These are phyloP conservation scores for Leptomonas pyrrhocoris DNA, from an alignment of 208 protist species.

Conservation along the genomic window DNA sequence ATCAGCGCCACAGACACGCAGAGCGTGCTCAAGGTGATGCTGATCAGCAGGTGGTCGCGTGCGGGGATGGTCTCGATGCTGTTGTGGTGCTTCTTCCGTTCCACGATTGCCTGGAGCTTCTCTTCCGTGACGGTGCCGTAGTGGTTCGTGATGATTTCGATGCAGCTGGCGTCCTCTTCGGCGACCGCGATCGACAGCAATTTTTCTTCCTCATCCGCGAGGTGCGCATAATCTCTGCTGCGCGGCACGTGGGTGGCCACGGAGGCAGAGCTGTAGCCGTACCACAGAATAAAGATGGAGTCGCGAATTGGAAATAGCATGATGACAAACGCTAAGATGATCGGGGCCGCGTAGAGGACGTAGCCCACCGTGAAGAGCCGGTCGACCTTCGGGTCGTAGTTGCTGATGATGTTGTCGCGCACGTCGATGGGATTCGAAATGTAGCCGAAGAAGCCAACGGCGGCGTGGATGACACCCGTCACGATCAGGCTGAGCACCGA, in stretches of 20 bases:
- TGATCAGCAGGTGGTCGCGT: conserved; percentile 68
- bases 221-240: conserved; percentile 41
- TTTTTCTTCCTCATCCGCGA: conserved; percentile 50
- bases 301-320: conserved; percentile 80
- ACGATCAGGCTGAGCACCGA: conserved; percentile 56
- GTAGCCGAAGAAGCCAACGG: conserved; percentile 80
- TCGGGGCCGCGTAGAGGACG: conserved; percentile 58
- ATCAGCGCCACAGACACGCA: conserved; percentile 61
- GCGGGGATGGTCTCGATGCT: conserved; percentile 47
- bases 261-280: conserved; percentile 66
- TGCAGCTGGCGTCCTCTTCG: background rate
- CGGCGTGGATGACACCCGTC: conserved; percentile 55
- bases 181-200: conserved; percentile 22
- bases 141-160: conserved; percentile 8
- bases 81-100: conserved; percentile 44
- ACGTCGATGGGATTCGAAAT: conserved; percentile 58
- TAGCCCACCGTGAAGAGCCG: conserved; percentile 66
- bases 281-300: conserved; percentile 81
- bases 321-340: conserved; percentile 66
- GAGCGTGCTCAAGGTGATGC: conserved; percentile 48
- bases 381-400: conserved; percentile 74
- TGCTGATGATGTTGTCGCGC: conserved; percentile 77
- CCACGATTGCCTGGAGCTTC: conserved; percentile 28
- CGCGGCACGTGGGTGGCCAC: conserved; percentile 67
- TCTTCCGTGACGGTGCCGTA: conserved; percentile 22